phyloP scores from a whole-genome alignment of 305 asterid genomes.

The Fraxinus platypoda region DNA sequence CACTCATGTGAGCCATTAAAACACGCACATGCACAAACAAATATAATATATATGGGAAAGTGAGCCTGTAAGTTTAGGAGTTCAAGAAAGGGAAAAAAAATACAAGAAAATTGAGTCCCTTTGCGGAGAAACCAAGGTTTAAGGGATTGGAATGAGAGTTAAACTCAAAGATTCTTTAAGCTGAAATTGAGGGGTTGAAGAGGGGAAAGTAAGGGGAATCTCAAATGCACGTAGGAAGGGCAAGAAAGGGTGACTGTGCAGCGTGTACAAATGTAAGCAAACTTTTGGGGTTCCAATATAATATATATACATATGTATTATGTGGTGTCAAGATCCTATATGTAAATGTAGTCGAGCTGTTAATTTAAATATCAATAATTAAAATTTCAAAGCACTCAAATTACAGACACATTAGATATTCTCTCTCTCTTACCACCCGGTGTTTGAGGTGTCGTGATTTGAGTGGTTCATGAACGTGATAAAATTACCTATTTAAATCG shows the following conservation, averaged over 20 bases:
- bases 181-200: conserved; percentile 22
- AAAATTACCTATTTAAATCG: too few relatives aligned
- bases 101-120: conserved; percentile 9
- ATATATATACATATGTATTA: conserved; percentile 18
- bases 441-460: not conserved
- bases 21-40: conserved; percentile 33
- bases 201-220: conserved; percentile 42
- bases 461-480: not conserved
- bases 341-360: not conserved
- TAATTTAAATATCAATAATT: not conserved
- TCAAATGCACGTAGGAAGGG: conserved; percentile 38
- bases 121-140: conserved; percentile 31
- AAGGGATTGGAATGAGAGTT: conserved; percentile 28
- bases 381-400: too few relatives aligned
- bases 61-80: conserved; percentile 6
- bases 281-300: conserved; percentile 33
- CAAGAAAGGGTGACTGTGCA: conserved; percentile 12
- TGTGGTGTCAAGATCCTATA: conserved; percentile 16
- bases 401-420: not conserved
- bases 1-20: conserved; percentile 48
- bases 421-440: not conserved
- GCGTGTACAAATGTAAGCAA: conserved; percentile 33
- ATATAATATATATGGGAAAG: not conserved
- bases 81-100: conserved; percentile 23
- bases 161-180: conserved; percentile 28